These are phyloP conservation scores for Cadophora gregata DNA, from an alignment of 2,329 filamentous ascomycete genomes.

Conservation along the genomic window DNA sequence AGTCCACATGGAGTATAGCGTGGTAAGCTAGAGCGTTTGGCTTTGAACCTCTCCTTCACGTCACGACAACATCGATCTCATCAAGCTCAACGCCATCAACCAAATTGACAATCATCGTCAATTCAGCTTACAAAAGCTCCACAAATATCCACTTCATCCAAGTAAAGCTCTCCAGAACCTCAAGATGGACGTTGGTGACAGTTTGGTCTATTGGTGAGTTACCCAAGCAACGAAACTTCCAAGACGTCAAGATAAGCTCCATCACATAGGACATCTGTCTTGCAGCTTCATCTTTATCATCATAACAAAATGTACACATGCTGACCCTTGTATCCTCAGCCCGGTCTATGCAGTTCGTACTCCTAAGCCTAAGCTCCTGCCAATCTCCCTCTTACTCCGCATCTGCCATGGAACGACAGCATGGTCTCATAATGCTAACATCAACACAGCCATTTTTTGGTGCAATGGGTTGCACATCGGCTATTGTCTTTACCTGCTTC, in stretches of 20 bases:
- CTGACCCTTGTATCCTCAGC: conserved; percentile 63
- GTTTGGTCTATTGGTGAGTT: conserved; percentile 67
- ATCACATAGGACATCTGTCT: conserved; percentile 15
- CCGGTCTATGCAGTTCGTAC: conserved; percentile 98
- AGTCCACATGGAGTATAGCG: neutral
- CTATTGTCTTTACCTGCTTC: conserved; percentile 96
- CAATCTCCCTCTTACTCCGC: conserved; percentile 21
- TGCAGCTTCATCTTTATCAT: conserved; percentile 16
- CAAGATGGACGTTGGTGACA: conserved; percentile 75
- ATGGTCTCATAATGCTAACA: conserved; percentile 41
- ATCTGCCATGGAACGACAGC: conserved; percentile 15
- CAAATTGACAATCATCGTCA: conserved; percentile 34
- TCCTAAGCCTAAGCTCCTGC: conserved; percentile 33
- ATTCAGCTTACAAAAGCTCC: conserved; percentile 37
- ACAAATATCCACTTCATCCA: conserved; percentile 24
- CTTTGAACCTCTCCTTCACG: conserved; percentile 26
- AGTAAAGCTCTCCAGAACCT: conserved; percentile 43
- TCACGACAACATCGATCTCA: conserved; percentile 35
- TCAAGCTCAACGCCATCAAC: conserved; percentile 40
- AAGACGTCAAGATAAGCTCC: conserved; percentile 33
- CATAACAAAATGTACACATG: conserved; percentile 36
- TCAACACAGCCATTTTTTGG: conserved; percentile 81
- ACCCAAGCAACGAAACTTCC: conserved; percentile 42
- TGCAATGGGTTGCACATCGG: conserved; percentile 93
- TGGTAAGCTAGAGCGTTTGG: conserved; percentile 21